These are phyloP conservation scores for Aspergillus baeticus DNA, from an alignment of 495 filamentous ascomycete genomes.

Conservation along the genomic window DNA sequence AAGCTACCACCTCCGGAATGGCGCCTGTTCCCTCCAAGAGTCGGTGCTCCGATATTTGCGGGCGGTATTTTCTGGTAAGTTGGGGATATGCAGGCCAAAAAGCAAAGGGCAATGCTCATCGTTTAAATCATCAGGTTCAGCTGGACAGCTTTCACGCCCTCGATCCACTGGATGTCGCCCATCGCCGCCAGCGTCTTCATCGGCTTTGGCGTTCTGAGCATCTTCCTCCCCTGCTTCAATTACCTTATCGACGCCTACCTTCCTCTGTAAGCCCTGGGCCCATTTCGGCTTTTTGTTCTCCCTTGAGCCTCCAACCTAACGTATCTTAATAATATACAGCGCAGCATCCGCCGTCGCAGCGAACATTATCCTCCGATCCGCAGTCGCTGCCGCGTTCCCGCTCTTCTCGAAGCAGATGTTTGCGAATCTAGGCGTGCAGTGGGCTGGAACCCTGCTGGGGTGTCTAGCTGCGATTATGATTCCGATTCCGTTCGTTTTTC, in stretches of 20 bases:
- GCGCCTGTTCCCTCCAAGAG: constrained; percentile 34
- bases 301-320: background rate
- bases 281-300: too few relatives aligned
- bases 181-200: constrained; percentile 17
- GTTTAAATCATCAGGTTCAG: constrained; percentile 60
- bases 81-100: constrained; percentile 68
- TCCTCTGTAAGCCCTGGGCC: constrained; percentile 72
- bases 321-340: background rate
- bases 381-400: constrained; percentile 70
- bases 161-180: constrained; percentile 25
- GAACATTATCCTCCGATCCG: constrained; percentile 75
- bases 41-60: constrained; percentile 52
- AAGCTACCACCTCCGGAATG: constrained; percentile 55
- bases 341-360: constrained; percentile 70
- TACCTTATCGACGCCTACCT: constrained; percentile 28
- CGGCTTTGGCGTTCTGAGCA: constrained; percentile 22
- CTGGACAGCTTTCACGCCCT: constrained; percentile 22
- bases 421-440: constrained; percentile 66
- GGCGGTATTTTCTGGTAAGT: constrained; percentile 60
- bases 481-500: constrained; percentile 72
- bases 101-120: constrained; percentile 73
- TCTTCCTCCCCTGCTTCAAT: constrained; percentile 26
- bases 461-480: constrained; percentile 63
- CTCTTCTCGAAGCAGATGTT: constrained; percentile 78
- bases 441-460: constrained; percentile 70